Evolutionary conservation across 352 stramenopile species (phyloP).

Genomic region (Elongisporangium anandrum): DNA sequence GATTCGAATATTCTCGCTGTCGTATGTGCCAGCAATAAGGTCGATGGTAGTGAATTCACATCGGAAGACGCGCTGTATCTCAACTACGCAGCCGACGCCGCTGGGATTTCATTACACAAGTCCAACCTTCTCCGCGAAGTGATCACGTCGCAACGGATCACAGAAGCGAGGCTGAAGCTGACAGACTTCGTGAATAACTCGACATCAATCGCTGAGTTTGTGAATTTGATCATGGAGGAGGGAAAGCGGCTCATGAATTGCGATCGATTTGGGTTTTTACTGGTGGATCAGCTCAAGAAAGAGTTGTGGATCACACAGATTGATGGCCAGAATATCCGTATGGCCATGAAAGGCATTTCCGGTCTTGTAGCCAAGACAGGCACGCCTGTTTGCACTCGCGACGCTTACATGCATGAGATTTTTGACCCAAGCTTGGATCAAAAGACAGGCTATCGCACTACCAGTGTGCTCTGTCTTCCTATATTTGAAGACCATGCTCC

Average conservation of each 20-base stretch:
- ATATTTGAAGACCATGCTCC: slow-evolving; percentile 59
- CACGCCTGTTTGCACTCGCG: slow-evolving; percentile 39
- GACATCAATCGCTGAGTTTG: too few relatives aligned
- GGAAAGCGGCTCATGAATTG: slow-evolving; percentile 53
- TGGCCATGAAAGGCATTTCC: slow-evolving; percentile 62
- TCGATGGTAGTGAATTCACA: too few relatives aligned
- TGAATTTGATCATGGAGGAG: slow-evolving; percentile 50
- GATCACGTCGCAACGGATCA: too few relatives aligned
- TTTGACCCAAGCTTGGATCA: slow-evolving; percentile 60
- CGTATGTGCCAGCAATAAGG: too few relatives aligned
- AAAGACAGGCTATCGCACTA: slow-evolving; percentile 68
- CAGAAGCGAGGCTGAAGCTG: too few relatives aligned
- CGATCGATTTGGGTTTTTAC: slow-evolving; percentile 57
- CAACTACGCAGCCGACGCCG: too few relatives aligned
- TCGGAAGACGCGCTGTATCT: too few relatives aligned
- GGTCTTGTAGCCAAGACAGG: slow-evolving; percentile 48
- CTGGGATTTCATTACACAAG: too few relatives aligned
- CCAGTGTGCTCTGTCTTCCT: slow-evolving; percentile 58
- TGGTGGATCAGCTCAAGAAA: slow-evolving; percentile 65
- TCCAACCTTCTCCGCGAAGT: too few relatives aligned
- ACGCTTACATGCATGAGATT: slow-evolving; percentile 53
- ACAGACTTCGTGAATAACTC: too few relatives aligned
- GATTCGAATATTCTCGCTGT: too few relatives aligned
- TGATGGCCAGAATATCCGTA: slow-evolving; percentile 45
- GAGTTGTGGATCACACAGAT: slow-evolving; percentile 66